Evolutionary conservation across 2,329 filamentous ascomycete species (phyloP).

Genomic region (Paecilomyces niveus): DNA sequence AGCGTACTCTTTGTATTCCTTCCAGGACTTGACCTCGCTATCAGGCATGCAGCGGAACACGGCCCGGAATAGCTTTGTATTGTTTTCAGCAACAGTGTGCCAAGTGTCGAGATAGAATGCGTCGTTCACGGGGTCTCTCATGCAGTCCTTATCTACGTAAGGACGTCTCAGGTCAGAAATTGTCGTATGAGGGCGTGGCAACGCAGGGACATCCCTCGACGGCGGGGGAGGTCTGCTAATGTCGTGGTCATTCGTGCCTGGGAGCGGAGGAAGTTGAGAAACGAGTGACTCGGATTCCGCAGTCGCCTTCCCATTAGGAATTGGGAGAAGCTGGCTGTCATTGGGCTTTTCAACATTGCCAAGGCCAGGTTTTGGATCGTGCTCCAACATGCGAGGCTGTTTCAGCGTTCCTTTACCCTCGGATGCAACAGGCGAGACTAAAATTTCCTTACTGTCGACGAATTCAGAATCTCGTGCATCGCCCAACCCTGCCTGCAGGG

Average conservation of each 20-base stretch:
- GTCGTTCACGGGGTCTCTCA: conserved; percentile 79
- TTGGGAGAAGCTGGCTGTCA: conserved; percentile 8
- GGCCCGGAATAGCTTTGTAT: conserved; percentile 85
- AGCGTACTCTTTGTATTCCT: conserved; percentile 79
- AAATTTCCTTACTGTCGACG: conserved; percentile 59
- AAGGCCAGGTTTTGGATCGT: conserved; percentile 15
- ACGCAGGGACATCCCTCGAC: conserved; percentile 19
- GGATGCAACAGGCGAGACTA: conserved; percentile 56
- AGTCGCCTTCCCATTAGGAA: conserved; percentile 13
- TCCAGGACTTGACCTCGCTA: conserved; percentile 87
- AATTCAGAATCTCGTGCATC: conserved; percentile 65
- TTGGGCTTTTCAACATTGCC: conserved; percentile 13
- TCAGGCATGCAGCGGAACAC: conserved; percentile 98
- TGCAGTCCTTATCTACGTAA: conserved; percentile 79
- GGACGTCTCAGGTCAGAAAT: conserved; percentile 64
- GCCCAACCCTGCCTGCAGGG: conserved; percentile 54
- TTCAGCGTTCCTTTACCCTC: conserved; percentile 58
- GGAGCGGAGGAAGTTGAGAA: conserved; percentile 60
- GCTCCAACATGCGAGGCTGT: conserved; percentile 42
- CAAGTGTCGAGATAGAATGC: conserved; percentile 83
- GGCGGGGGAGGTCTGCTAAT: conserved; percentile 65
- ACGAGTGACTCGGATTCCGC: conserved; percentile 14
- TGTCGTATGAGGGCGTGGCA: conserved; percentile 44
- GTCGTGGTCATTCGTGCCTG: conserved; percentile 68
- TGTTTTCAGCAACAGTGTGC: conserved; percentile 82